Evolutionary conservation across 169 alveolate species (phyloP).

Genomic region (Eimeria praecox): DNA sequence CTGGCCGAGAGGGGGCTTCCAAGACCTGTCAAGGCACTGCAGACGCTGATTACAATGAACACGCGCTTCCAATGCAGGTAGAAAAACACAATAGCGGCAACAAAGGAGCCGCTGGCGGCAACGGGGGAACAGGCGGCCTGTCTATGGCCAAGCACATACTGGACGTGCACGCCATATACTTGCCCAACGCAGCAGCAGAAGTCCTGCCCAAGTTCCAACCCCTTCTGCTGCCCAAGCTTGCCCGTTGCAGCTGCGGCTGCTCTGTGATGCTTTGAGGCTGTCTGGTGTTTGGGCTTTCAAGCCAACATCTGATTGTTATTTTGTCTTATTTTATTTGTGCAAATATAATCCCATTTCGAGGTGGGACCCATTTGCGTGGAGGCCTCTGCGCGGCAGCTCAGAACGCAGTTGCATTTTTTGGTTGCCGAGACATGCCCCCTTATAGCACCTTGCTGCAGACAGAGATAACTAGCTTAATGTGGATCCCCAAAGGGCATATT

Average conservation of each 20-base stretch:
- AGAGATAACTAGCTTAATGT: not conserved
- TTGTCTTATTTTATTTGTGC: not conserved
- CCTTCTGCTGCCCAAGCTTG: conserved; percentile 49
- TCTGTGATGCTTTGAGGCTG: conserved; percentile 42
- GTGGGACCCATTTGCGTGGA: not conserved
- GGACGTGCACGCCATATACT: conserved; percentile 53
- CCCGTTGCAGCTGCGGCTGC: conserved; percentile 60
- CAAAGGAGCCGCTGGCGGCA: not conserved
- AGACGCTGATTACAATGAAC: not conserved
- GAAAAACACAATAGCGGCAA: not conserved
- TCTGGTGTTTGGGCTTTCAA: not conserved
- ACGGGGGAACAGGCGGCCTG: not conserved
- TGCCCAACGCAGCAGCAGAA: conserved; percentile 65
- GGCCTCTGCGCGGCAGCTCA: not conserved
- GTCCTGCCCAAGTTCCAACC: conserved; percentile 74
- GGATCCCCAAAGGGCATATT: not conserved
- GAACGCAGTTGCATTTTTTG: not conserved
- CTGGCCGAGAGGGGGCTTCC: not conserved
- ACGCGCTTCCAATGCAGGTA: not conserved
- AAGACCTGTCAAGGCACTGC: not conserved
- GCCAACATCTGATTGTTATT: not conserved
- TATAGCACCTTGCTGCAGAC: not conserved
- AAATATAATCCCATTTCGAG: not conserved
- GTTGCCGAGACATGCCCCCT: not conserved
- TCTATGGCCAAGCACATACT: conserved; percentile 11